A percentile compares a stretch with the other conserved stretches of the same genome.
These are phyloP conservation scores for Raffaelea ambrosiae DNA, from an alignment of 2,329 filamentous ascomycete species.

Conservation along the genomic window DNA sequence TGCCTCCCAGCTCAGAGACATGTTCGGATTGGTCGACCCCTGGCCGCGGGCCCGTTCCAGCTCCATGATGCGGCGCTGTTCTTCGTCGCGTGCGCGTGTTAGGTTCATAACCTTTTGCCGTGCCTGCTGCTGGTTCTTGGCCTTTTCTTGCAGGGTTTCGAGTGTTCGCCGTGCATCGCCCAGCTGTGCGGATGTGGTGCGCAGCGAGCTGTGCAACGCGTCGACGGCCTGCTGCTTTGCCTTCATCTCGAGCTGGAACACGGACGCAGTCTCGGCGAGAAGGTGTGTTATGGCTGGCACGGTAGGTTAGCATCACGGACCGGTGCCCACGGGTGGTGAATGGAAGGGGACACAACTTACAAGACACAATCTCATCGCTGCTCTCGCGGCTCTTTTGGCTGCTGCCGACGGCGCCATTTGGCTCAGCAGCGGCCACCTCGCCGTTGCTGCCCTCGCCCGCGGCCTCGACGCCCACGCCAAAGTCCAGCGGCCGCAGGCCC, in stretches of 20 bases:
- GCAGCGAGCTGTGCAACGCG: slow-evolving; percentile 69
- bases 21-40: slow-evolving; percentile 22
- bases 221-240: slow-evolving; percentile 80
- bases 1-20: slow-evolving; percentile 40
- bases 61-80: slow-evolving; percentile 46
- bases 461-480: slow-evolving; percentile 72
- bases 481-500: slow-evolving; percentile 83
- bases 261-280: slow-evolving; percentile 66
- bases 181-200: slow-evolving; percentile 69
- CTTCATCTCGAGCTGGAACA: slow-evolving; percentile 73
- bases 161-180: slow-evolving; percentile 67
- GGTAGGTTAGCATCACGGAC: too few relatives aligned
- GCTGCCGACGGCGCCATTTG: slow-evolving; percentile 33
- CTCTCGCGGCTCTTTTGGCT: slow-evolving; percentile 58
- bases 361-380: slow-evolving; percentile 69
- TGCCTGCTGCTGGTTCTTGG: slow-evolving; percentile 56
- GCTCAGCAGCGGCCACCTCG: slow-evolving; percentile 30
- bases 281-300: slow-evolving; percentile 70
- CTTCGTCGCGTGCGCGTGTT: slow-evolving; percentile 61
- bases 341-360: slow-evolving; percentile 41
- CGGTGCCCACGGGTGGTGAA: too few relatives aligned
- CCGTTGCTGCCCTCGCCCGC: slow-evolving; percentile 34
- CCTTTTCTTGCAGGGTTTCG: slow-evolving; percentile 59
- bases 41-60: slow-evolving; percentile 26
- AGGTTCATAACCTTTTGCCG: slow-evolving; percentile 72